These are phyloP conservation scores for Raphanus sativus DNA, from an alignment of 345 rosid species.

Conservation along the genomic window DNA sequence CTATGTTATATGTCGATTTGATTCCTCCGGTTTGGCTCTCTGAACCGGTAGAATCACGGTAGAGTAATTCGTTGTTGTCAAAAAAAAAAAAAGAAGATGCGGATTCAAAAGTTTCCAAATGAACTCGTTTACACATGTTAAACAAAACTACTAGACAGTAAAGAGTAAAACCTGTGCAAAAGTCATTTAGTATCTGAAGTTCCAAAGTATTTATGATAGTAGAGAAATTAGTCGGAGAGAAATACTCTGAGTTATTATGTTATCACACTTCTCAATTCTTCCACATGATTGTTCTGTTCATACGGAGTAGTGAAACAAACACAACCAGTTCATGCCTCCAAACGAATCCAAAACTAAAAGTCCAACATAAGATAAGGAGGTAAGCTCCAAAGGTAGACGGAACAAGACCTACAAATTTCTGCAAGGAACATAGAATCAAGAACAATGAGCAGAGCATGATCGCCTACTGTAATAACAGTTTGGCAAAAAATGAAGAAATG, in stretches of 20 bases:
- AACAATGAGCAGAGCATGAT: slow-evolving; percentile 37
- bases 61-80: too few relatives aligned
- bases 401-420: slow-evolving; percentile 28
- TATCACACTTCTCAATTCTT: too few relatives aligned
- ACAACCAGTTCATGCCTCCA: slow-evolving; percentile 60
- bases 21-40: too few relatives aligned
- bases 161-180: not conserved
- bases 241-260: not conserved
- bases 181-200: not conserved
- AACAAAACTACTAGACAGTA: not conserved
- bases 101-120: too few relatives aligned
- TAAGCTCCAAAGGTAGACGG: slow-evolving; percentile 76
- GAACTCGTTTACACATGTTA: too few relatives aligned
- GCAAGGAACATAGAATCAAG: too few relatives aligned
- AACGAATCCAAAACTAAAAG: slow-evolving; percentile 60
- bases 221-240: not conserved
- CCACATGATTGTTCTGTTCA: too few relatives aligned
- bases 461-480: not conserved
- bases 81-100: too few relatives aligned
- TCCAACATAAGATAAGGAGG: slow-evolving; percentile 68
- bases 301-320: not conserved
- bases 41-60: too few relatives aligned
- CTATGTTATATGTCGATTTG: too few relatives aligned
- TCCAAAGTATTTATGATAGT: not conserved
- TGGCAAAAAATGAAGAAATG: not conserved